Evolutionary conservation across 257 asterid species (phyloP).

Genomic region (Petrea volubilis): DNA sequence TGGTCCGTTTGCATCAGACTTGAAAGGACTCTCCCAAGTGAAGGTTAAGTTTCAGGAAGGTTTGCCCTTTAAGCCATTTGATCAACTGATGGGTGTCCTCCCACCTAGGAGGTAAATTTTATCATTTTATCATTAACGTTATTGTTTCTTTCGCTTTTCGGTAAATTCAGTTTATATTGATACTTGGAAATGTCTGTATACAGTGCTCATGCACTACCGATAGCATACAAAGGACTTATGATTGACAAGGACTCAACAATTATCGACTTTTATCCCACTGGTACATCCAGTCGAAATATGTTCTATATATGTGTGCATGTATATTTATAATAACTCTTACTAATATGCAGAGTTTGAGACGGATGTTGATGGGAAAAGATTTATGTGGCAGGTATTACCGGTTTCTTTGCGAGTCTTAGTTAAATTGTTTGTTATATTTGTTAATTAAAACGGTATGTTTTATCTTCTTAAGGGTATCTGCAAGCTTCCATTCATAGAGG

Average conservation of each 20-base stretch:
- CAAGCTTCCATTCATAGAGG: conserved; percentile 63
- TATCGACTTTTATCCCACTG: conserved; percentile 47
- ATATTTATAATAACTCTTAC: background rate
- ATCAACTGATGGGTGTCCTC: conserved; percentile 69
- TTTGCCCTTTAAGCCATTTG: conserved; percentile 58
- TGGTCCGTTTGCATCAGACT: conserved; percentile 64
- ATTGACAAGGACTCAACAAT: conserved; percentile 37
- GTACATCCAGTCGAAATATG: no score
- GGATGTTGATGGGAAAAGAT: conserved; percentile 60
- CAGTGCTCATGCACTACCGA: conserved; percentile 64
- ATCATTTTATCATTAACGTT: background rate
- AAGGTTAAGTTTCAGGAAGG: conserved; percentile 46
- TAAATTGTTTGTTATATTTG: background rate
- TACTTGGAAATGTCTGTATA: background rate
- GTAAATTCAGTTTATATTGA: background rate
- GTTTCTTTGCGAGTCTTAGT: background rate
- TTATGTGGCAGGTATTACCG: conserved; percentile 49
- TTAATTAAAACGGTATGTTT: background rate
- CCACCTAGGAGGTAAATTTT: conserved; percentile 57
- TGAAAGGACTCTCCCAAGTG: conserved; percentile 49
- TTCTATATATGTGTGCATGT: no score
- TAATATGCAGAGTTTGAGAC: conserved; percentile 39
- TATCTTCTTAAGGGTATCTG: conserved; percentile 38
- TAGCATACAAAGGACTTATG: conserved; percentile 45
- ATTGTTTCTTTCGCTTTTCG: background rate